phyloP scores from a whole-genome alignment of 2,329 filamentous ascomycete species.

The Chaetothyriales sp. region DNA sequence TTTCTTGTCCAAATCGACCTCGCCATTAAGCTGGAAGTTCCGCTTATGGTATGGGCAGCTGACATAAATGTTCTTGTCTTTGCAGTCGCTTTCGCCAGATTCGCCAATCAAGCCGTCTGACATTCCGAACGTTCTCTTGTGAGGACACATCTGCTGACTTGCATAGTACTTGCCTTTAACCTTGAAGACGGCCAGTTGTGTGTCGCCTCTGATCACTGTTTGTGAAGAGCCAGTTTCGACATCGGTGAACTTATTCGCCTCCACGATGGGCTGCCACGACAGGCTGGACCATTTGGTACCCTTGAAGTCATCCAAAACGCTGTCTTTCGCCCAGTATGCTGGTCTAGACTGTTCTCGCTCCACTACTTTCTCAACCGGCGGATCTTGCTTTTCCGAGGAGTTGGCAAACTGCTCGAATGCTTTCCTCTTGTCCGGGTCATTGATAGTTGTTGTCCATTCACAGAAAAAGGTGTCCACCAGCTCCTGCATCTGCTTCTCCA shows the following conservation, averaged over 20 bases:
- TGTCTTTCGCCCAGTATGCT: slow-evolving; percentile 59
- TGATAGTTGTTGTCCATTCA: slow-evolving; percentile 77
- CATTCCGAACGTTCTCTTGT: slow-evolving; percentile 80
- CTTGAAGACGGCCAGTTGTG: slow-evolving; percentile 76
- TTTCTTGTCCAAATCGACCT: slow-evolving; percentile 20
- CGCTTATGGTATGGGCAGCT: slow-evolving; percentile 81
- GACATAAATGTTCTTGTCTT: slow-evolving; percentile 57
- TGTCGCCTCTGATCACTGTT: slow-evolving; percentile 72
- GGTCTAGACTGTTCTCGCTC: slow-evolving; percentile 63
- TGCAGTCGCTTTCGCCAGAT: slow-evolving; percentile 21
- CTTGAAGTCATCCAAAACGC: slow-evolving; percentile 56
- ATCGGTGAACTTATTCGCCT: slow-evolving; percentile 53
- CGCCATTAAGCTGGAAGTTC: slow-evolving; percentile 62
- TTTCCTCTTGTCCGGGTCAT: slow-evolving; percentile 48
- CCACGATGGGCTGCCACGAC: slow-evolving; percentile 67
- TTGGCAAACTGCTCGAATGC: slow-evolving; percentile 76
- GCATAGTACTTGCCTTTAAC: slow-evolving; percentile 67
- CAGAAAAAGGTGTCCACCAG: slow-evolving; percentile 75
- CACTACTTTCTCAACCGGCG: slow-evolving; percentile 50
- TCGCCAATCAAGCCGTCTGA: slow-evolving; percentile 73
- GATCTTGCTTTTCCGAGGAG: slow-evolving; percentile 52
- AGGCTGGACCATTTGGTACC: slow-evolving; percentile 49
- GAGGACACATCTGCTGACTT: slow-evolving; percentile 87
- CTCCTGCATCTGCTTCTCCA: slow-evolving; percentile 77
- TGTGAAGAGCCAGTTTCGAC: slow-evolving; percentile 58